phyloP scores from a whole-genome alignment of 192 early-diverging fungal species.

The Coemansia sp. region DNA sequence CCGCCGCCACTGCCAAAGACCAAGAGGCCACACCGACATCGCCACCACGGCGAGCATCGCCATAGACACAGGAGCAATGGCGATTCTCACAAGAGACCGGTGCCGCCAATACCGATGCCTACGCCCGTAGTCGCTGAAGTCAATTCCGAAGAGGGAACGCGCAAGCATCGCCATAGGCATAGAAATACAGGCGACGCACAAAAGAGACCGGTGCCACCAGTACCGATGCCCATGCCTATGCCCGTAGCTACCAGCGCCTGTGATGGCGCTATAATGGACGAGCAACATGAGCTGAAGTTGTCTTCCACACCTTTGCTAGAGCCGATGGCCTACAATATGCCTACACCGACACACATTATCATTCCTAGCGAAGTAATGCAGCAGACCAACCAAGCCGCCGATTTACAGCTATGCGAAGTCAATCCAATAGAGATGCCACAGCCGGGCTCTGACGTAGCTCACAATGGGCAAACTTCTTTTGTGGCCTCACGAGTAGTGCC shows the following conservation, averaged over 20 bases:
- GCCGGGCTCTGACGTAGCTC: background rate
- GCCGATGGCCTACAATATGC: background rate
- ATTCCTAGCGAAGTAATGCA: background rate
- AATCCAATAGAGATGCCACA: background rate
- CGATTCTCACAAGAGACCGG: background rate
- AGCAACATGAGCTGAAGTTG: background rate
- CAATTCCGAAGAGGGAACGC: background rate
- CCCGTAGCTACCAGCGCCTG: background rate
- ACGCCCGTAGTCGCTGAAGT: background rate
- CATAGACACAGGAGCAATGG: background rate
- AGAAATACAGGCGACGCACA: background rate
- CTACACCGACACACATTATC: background rate
- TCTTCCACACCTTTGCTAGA: background rate
- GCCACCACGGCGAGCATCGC: conserved; percentile 1
- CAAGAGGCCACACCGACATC: background rate
- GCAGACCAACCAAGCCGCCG: conserved; percentile 1
- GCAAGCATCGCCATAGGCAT: conserved; percentile 4
- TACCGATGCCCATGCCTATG: conserved; percentile 9
- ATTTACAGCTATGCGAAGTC: background rate
- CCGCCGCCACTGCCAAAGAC: background rate
- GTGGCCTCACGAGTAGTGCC: conserved; percentile 3
- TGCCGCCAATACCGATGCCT: conserved; percentile 15
- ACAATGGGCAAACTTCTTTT: background rate
- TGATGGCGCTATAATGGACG: background rate
- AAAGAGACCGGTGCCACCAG: background rate